Conservation (phyloP, 352 stramenopile species). For the Blastocystis sp. region DNA sequence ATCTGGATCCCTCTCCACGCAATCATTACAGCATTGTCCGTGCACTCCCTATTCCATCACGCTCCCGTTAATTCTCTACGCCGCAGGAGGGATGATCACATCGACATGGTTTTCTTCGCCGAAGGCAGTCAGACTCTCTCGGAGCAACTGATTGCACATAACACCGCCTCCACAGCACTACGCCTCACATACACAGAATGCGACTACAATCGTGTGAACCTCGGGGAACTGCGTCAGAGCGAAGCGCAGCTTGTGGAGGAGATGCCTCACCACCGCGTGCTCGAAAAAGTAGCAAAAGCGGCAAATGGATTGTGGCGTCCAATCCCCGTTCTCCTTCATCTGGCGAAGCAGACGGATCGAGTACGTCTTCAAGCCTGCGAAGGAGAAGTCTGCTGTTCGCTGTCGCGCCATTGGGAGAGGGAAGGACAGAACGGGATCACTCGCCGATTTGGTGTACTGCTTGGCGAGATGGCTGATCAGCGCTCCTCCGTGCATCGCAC, state of each 20-base stretch:
- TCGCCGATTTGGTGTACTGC: background rate
- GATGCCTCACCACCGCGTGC: slow-evolving; percentile 28
- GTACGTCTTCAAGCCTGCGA: slow-evolving; percentile 57
- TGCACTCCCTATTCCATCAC: slow-evolving; percentile 37
- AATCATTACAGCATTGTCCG: slow-evolving; percentile 70
- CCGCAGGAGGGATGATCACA: slow-evolving; percentile 29
- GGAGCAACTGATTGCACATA: slow-evolving; percentile 54
- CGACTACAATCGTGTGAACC: background rate
- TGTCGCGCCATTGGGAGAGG: slow-evolving; percentile 6
- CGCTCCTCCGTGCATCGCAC: slow-evolving; percentile 29
- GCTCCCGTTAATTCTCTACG: background rate
- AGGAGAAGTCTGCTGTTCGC: slow-evolving; percentile 28
- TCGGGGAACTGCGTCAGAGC: background rate
- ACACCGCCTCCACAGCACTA: slow-evolving; percentile 68
- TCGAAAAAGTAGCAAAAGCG: slow-evolving; percentile 66
- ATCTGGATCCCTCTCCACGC: slow-evolving; percentile 47
- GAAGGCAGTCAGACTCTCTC: background rate
- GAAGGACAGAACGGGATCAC: background rate
- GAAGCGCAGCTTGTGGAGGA: slow-evolving; percentile 30
- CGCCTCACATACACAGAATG: background rate
- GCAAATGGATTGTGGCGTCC: background rate
- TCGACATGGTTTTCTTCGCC: background rate
- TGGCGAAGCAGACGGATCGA: slow-evolving; percentile 22
- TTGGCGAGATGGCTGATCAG: background rate
- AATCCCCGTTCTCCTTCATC: background rate